Conservation (phyloP, 164 flowering plant species). For the Vitis cinerea region DNA sequence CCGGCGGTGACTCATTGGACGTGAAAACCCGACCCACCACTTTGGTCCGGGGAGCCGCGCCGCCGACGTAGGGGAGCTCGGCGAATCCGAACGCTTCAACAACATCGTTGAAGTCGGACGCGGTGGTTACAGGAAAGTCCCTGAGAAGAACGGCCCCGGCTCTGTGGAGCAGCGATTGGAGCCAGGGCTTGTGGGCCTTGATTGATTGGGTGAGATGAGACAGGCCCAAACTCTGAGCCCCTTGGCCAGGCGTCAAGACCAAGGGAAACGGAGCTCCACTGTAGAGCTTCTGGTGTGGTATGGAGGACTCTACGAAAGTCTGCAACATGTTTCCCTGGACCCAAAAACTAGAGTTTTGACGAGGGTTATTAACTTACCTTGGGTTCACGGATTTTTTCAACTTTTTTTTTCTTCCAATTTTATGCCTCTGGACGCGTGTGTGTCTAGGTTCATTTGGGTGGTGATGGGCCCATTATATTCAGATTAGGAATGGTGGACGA, state of each 20-base stretch:
- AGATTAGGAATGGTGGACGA: no score
- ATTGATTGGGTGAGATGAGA: conserved; percentile 27
- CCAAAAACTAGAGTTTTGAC: no score
- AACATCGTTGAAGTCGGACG: conserved; percentile 78
- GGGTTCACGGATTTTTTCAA: no score
- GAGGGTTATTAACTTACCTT: no score
- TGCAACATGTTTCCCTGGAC: no score
- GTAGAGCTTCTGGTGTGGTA: conserved; percentile 36
- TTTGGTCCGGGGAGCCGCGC: conserved; percentile 74
- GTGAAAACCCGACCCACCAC: conserved; percentile 88
- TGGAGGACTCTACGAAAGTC: conserved; percentile 15
- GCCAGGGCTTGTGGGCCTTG: conserved; percentile 41
- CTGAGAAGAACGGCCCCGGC: conserved; percentile 77
- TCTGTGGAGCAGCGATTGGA: conserved; percentile 47
- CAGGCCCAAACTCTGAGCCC: not conserved
- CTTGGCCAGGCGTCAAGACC: not conserved
- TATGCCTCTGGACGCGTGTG: no score
- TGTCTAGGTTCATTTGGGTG: no score
- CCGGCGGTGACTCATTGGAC: conserved; percentile 89
- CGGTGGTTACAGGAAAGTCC: conserved; percentile 58
- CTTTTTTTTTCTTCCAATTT: no score
- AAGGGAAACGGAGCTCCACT: conserved; percentile 37
- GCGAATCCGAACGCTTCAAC: conserved; percentile 87
- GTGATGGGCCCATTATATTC: no score
- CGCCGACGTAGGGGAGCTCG: conserved; percentile 88